These are phyloP conservation scores for Stromatinia cepivora DNA, from an alignment of 2,329 filamentous ascomycete genomes.

Conservation along the genomic window DNA sequence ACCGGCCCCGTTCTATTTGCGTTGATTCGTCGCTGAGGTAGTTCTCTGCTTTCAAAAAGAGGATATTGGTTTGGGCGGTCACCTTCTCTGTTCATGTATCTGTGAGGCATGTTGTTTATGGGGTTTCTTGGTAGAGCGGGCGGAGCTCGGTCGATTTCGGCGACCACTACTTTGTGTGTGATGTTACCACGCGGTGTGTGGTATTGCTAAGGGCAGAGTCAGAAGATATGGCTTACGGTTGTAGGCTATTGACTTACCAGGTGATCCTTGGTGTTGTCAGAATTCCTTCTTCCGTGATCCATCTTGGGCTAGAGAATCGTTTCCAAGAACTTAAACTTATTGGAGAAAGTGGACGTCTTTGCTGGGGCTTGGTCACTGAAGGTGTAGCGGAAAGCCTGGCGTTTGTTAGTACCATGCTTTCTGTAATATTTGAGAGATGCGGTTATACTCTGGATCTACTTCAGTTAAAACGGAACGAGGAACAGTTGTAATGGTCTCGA, in stretches of 20 bases:
- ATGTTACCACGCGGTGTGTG: not conserved
- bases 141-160: not conserved
- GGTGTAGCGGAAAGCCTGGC: not conserved
- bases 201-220: not conserved
- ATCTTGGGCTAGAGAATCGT: not conserved
- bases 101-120: conserved; percentile 5
- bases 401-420: not conserved
- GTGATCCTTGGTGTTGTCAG: not conserved
- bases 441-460: not conserved
- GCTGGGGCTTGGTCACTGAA: not conserved
- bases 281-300: conserved; percentile 4
- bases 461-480: not conserved
- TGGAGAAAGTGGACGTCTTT: too few relatives aligned
- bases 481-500: not conserved
- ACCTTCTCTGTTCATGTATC: not conserved
- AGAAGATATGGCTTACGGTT: not conserved
- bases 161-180: not conserved
- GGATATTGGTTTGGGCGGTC: not conserved
- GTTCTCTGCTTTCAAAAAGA: not conserved
- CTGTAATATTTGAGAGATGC: not conserved
- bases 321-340: too few relatives aligned
- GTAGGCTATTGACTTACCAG: not conserved
- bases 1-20: not conserved
- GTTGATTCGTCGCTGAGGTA: not conserved
- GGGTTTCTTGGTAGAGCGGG: not conserved